Evolutionary conservation across 2,329 filamentous ascomycete species (phyloP), one percentile per base, ranked within the genome.

Genomic region (Aspergillus transmontanensis): DNA sequence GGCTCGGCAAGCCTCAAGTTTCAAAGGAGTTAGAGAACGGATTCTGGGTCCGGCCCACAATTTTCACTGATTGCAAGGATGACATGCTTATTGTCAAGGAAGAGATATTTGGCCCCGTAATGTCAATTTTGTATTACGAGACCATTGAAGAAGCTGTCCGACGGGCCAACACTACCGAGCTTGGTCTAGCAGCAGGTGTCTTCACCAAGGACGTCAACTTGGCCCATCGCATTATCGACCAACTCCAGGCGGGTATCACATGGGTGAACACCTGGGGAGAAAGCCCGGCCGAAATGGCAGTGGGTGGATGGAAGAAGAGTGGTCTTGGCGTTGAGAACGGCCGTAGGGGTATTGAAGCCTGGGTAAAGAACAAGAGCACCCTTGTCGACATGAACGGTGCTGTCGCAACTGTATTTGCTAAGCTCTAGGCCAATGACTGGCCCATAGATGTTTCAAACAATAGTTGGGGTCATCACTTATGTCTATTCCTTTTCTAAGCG

Each of bases 261-360:
- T 96, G 93, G 93, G 85, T 96, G 58, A 96, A 96, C 76, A 93
- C 91, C 0, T 96, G 93, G 93, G 93, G 93, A n/a, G 93, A 96
- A 81, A 90, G 86, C 56, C 93, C 93, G 0, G 92, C 93, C 0
- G 93, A 96, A 82, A 96, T 96, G 93, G 90, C 90, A 2, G 93
- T 96, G 0, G 93, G 93, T 11, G 93, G 93, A 0, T 96, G 93
- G 93, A 96, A 96, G 82, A 85, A 91, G 84, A 96, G 92, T 74
- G 93, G 93, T 39, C 80, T 96, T 11, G 93, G 93, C 0, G 89
- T 96, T 1, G 93, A 96, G 83, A 97, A 97, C 76, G 93, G 93
- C 4, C 83, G 88, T 63, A 87, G 86, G 71, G 93, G 93, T 0
- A 84, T 97, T 59, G 89, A 91, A 77, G 90, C 91, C 4, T 97